Base-by-base conservation (phyloP, 805 yeast species). In the Candida endomychidarum region DNA sequence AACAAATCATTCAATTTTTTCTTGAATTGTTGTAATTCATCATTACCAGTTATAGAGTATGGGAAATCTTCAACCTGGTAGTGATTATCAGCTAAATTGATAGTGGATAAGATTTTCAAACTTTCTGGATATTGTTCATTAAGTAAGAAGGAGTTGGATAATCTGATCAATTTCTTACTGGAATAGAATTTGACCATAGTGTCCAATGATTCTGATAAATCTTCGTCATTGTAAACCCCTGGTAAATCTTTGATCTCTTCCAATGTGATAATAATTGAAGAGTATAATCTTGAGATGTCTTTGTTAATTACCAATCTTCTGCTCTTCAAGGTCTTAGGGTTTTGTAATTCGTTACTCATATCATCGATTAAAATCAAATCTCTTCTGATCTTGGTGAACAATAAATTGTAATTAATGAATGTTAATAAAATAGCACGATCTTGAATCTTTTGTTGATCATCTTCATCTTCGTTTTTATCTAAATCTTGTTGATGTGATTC, bases 171-270 rank as follows among this genome's bases (percentile, higher is more conserved):
- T 49, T 77, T 77, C 37, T 61, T 50, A 26, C 74, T 62, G n/a
- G 54, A 51, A 58, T 74, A 85, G 45, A 67, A 78, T 7, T 56
- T 53, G 21, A 66, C 63, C 50, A 87, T 62, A 11, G 71, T 50
- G 9, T 67, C 71, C 31, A 93, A 66, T 7, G 83, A 76, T 5
- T 64, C 62, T 46, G 67, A 58, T 40, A 91, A 70, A 16, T 74
- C 81, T 38, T 85, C 93, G 56, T 88, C 96, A 38, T 86, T 86
- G 54, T 84, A 80, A 14, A 91, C 96, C 70, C 98, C 98, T 0
- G 97, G 96, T 37, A 93, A 72, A 45, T 88, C 96, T 53, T 75
- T 70, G 33, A 88, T 62, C 48, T 82, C 83, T 3, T 61, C 62
- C 24, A 83, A 57, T 12, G 84, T 79, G 34, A 70, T 64, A 9